Conservation (phyloP, 106 monocot species). For the Dendrobium catenatum region DNA sequence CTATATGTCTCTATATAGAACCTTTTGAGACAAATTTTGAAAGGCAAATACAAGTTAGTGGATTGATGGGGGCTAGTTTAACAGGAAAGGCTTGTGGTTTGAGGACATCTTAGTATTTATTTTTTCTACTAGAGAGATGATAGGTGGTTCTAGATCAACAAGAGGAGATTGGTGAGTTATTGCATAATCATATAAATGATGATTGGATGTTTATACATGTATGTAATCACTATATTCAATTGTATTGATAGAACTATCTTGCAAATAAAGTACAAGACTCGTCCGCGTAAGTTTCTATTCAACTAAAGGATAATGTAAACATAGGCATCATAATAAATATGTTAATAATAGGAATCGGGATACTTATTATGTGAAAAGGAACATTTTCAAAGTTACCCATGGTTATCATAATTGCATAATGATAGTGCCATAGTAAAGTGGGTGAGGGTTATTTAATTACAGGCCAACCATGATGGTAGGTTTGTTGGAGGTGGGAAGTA, state of each 20-base stretch:
- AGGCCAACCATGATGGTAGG: neutral
- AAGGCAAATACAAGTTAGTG: neutral
- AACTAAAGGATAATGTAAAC: neutral
- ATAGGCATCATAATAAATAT: neutral
- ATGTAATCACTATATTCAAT: neutral
- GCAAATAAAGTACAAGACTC: neutral
- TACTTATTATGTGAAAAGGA: neutral
- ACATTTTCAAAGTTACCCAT: neutral
- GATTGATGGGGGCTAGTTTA: neutral
- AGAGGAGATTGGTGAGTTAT: neutral
- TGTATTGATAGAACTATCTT: neutral
- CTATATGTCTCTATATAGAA: too few species aligned
- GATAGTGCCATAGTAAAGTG: neutral
- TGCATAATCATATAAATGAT: neutral
- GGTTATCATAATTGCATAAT: neutral
- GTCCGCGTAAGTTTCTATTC: neutral
- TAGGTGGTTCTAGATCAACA: neutral
- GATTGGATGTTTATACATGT: neutral
- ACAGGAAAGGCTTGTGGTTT: neutral
- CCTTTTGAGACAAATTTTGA: too few species aligned
- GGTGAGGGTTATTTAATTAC: neutral
- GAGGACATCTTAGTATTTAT: neutral
- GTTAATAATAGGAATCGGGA: neutral
- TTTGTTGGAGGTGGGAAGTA: too few species aligned
- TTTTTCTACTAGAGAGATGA: neutral